Percentiles rank a stretch among this genome's conserved stretches.
Evolutionary conservation across 805 yeast genomes (phyloP).

Genomic region (Candida vartiovaarae): DNA sequence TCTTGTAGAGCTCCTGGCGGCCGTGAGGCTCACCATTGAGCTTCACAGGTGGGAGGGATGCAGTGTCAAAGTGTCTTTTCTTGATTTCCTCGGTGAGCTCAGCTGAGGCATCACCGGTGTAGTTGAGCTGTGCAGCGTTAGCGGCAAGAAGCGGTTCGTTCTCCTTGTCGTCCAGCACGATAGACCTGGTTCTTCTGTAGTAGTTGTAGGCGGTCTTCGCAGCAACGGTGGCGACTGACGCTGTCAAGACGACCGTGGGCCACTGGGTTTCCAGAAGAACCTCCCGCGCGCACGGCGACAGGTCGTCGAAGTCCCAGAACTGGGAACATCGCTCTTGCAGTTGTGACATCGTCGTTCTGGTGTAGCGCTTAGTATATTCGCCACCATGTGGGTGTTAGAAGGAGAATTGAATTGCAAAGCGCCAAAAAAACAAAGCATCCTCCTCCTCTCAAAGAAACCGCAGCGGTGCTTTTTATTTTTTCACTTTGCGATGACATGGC

Average conservation of each 20-base stretch:
- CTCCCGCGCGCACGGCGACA: slow-evolving; percentile 45
- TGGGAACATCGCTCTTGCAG: slow-evolving; percentile 5
- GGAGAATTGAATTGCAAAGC: too few relatives aligned
- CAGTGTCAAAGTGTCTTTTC: slow-evolving; percentile 52
- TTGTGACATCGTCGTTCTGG: background rate
- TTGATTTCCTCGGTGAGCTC: slow-evolving; percentile 32
- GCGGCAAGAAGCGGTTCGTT: slow-evolving; percentile 12
- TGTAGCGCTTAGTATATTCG: too few relatives aligned
- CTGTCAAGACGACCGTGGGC: slow-evolving; percentile 29
- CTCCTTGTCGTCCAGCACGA: slow-evolving; percentile 7
- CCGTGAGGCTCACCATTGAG: slow-evolving; percentile 63
- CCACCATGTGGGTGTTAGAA: too few relatives aligned
- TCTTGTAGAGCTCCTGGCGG: slow-evolving; percentile 35
- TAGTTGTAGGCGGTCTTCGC: slow-evolving; percentile 6
- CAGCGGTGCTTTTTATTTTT: too few relatives aligned
- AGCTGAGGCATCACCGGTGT: background rate
- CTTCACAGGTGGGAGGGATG: slow-evolving; percentile 43
- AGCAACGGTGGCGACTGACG: slow-evolving; percentile 13
- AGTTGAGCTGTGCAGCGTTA: background rate
- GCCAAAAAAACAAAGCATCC: too few relatives aligned
- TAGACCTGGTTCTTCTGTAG: background rate
- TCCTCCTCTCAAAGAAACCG: too few relatives aligned
- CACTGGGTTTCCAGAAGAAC: slow-evolving; percentile 30
- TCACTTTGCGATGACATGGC: too few relatives aligned
- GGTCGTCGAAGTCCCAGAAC: slow-evolving; percentile 56